phyloP scores from a whole-genome alignment of 495 filamentous ascomycete genomes.

The Chaetomidium leptoderma region DNA sequence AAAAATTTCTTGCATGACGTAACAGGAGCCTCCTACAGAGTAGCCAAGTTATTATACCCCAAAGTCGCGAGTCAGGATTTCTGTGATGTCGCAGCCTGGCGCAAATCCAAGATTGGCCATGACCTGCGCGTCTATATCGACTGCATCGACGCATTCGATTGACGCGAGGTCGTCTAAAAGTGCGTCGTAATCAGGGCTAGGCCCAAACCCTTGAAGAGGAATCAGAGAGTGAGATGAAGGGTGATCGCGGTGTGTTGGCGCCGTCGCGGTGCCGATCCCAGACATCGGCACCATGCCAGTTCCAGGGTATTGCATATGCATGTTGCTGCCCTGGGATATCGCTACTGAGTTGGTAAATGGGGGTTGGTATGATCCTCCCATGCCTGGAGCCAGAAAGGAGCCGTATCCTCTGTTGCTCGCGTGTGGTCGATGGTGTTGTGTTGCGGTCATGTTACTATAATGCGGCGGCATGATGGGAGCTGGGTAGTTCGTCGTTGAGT shows the following conservation, averaged over 20 bases:
- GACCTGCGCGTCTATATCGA: conserved; percentile 36
- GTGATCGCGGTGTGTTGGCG: conserved; percentile 14
- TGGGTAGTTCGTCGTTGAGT: not conserved
- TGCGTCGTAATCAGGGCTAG: conserved; percentile 47
- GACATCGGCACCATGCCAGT: not conserved
- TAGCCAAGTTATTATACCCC: conserved; percentile 5
- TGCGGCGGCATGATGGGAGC: not conserved
- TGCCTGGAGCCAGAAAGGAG: not conserved
- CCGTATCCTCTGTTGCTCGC: not conserved
- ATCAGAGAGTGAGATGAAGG: conserved; percentile 20
- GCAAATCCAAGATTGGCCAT: conserved; percentile 60
- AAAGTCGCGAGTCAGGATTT: conserved; percentile 25
- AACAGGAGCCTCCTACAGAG: too few species aligned
- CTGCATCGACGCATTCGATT: conserved; percentile 56
- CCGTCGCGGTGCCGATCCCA: not conserved
- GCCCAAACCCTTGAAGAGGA: conserved; percentile 13
- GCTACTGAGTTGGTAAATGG: not conserved
- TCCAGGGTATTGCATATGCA: not conserved
- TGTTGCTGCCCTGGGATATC: not conserved
- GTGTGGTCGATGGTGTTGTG: not conserved
- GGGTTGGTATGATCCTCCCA: not conserved
- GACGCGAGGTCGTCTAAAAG: conserved; percentile 62
- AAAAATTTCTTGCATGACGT: too few species aligned
- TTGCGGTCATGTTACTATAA: not conserved
- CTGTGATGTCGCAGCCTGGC: conserved; percentile 31